phyloP scores from a whole-genome alignment of 148 eudicot species.

The Rhododendron henanense region DNA sequence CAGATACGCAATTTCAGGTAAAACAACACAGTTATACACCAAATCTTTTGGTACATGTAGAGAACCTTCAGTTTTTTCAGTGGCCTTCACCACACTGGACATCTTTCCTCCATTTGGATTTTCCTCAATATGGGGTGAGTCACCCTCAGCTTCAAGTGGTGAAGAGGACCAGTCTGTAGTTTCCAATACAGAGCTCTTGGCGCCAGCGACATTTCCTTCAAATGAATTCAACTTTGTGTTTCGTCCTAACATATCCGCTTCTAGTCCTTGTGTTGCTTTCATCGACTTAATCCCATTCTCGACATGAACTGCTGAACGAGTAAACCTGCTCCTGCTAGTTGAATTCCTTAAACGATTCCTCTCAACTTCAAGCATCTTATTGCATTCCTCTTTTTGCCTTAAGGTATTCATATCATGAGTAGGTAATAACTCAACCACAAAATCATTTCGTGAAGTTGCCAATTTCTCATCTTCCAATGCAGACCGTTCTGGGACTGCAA shows the following conservation, averaged over 20 bases:
- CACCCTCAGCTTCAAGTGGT: constrained; percentile 6
- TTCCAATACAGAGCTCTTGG: neutral
- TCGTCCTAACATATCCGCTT: neutral
- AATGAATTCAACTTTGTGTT: neutral
- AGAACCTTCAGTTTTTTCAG: constrained; percentile 14
- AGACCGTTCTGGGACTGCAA: neutral
- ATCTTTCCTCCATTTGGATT: constrained; percentile 18
- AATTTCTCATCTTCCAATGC: constrained; percentile 1
- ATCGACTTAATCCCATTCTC: constrained; percentile 4
- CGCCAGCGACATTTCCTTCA: constrained; percentile 1
- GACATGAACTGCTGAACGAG: constrained; percentile 22
- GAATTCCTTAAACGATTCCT: constrained; percentile 4
- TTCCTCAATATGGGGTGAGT: constrained; percentile 13
- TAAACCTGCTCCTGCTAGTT: constrained; percentile 15
- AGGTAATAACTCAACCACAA: constrained; percentile 3
- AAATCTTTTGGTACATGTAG: neutral
- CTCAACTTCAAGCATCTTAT: neutral
- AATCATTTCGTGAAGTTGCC: neutral
- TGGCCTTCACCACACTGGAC: constrained; percentile 13
- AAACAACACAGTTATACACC: neutral
- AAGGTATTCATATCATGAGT: constrained; percentile 3
- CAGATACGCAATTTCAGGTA: neutral
- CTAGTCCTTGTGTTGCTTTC: neutral
- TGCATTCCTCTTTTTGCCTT: constrained; percentile 15
- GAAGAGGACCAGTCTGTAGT: neutral